phyloP scores from a whole-genome alignment of 1,139 yeast species.

The Nadsonia starkeyi-henricii region DNA sequence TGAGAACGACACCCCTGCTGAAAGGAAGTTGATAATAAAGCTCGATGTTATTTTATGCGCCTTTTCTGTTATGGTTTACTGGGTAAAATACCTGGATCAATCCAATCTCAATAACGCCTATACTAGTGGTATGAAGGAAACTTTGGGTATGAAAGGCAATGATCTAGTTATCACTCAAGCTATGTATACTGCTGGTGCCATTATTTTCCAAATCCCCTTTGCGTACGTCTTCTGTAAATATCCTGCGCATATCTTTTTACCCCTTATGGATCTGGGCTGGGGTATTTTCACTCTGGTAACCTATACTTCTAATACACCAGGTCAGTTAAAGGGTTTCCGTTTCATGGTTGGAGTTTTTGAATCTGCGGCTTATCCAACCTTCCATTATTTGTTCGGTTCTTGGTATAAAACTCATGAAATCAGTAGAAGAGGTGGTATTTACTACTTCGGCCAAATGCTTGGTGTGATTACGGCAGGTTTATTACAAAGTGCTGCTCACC shows the following conservation, averaged over 20 bases:
- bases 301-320: slow-evolving; percentile 29
- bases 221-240: slow-evolving; percentile 26
- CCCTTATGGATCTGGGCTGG: slow-evolving; percentile 41
- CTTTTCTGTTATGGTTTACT: slow-evolving; percentile 21
- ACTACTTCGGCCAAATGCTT: slow-evolving; percentile 27
- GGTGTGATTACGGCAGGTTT: slow-evolving; percentile 50
- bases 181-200: slow-evolving; percentile 21
- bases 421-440: slow-evolving; percentile 37
- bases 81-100: slow-evolving; percentile 25
- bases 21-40: slow-evolving; percentile 20
- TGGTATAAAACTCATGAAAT: slow-evolving; percentile 36
- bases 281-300: slow-evolving; percentile 41
- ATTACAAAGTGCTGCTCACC: slow-evolving; percentile 31
- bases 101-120: slow-evolving; percentile 32
- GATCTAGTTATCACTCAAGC: slow-evolving; percentile 37
- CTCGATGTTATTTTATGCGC: slow-evolving; percentile 18
- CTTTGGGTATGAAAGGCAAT: slow-evolving; percentile 36
- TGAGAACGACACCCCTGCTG: slow-evolving; percentile 9
- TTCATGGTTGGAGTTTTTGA: slow-evolving; percentile 47
- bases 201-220: slow-evolving; percentile 35
- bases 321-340: slow-evolving; percentile 40
- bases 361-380: slow-evolving; percentile 46
- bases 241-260: slow-evolving; percentile 42
- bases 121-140: slow-evolving; percentile 50
- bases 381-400: slow-evolving; percentile 39